These are phyloP conservation scores for Apiosordaria backusii DNA, from an alignment of 495 filamentous ascomycete species.

Conservation along the genomic window DNA sequence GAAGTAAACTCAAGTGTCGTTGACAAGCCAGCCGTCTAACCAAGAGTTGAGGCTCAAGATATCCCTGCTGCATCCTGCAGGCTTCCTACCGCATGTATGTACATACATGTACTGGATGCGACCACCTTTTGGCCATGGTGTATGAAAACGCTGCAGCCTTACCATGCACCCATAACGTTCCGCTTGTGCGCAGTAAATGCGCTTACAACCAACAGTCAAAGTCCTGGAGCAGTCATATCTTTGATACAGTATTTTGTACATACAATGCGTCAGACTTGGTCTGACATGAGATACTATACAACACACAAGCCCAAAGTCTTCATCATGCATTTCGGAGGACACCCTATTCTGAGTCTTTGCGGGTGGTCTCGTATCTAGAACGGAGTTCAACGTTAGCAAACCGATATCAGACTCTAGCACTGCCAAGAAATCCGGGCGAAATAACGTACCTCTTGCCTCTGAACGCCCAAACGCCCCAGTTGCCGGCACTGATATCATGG, in stretches of 20 bases:
- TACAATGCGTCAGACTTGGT: neutral
- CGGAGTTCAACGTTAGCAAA: conserved; percentile 32
- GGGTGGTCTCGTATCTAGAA: conserved; percentile 59
- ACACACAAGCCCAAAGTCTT: neutral
- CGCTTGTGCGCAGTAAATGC: neutral
- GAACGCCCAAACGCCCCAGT: conserved; percentile 97
- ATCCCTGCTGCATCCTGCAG: conserved; percentile 2
- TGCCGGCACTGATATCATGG: conserved; percentile 88
- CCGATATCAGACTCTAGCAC: conserved; percentile 1
- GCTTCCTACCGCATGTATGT: neutral
- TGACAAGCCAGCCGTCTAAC: conserved; percentile 7
- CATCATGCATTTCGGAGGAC: neutral
- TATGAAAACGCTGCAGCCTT: neutral
- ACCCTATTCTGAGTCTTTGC: conserved; percentile 39
- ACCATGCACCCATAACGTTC: neutral
- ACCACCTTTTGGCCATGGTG: conserved; percentile 2
- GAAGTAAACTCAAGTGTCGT: neutral
- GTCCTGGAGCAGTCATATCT: neutral
- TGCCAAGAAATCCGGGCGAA: no score
- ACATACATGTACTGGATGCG: conserved; percentile 2
- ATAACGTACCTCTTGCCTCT: conserved; percentile 85
- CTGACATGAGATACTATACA: neutral
- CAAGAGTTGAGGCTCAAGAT: conserved; percentile 1
- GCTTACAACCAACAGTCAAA: neutral
- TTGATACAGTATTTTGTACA: neutral